These are phyloP conservation scores for Jimgerdemannia lactiflua DNA, from an alignment of 192 early-diverging fungal species.

Conservation along the genomic window DNA sequence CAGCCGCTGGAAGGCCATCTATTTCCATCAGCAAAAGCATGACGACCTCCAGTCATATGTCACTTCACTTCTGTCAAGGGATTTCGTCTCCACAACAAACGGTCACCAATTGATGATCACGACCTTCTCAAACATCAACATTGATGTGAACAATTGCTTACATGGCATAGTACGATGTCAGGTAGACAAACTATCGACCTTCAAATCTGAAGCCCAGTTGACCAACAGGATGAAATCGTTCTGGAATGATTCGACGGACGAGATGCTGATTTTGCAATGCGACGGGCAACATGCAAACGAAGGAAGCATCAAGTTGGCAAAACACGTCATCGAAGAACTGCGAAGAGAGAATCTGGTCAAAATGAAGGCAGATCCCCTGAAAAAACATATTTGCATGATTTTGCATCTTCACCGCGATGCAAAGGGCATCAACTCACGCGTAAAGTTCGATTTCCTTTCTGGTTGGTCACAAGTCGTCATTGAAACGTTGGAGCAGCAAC, in stretches of 20 bases:
- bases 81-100: not conserved
- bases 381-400: not conserved
- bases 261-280: not conserved
- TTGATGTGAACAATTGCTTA: constrained; percentile 9
- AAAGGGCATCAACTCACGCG: not conserved
- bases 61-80: not conserved
- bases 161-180: not conserved
- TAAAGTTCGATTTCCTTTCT: constrained; percentile 9
- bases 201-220: not conserved
- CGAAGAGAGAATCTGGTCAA: not conserved
- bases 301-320: not conserved
- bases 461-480: constrained; percentile 15
- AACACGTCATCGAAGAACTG: not conserved
- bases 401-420: not conserved
- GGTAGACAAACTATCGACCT: not conserved
- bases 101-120: constrained; percentile 9
- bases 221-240: not conserved
- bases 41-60: constrained; percentile 8
- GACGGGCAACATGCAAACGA: not conserved
- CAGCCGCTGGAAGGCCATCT: not conserved
- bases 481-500: constrained; percentile 8
- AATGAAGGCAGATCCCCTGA: not conserved
- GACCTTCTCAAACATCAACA: constrained; percentile 16
- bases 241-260: not conserved
- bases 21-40: constrained; percentile 9